Conservation (phyloP, 768 basidiomycete genomes). For the Tulasnella sp. region DNA sequence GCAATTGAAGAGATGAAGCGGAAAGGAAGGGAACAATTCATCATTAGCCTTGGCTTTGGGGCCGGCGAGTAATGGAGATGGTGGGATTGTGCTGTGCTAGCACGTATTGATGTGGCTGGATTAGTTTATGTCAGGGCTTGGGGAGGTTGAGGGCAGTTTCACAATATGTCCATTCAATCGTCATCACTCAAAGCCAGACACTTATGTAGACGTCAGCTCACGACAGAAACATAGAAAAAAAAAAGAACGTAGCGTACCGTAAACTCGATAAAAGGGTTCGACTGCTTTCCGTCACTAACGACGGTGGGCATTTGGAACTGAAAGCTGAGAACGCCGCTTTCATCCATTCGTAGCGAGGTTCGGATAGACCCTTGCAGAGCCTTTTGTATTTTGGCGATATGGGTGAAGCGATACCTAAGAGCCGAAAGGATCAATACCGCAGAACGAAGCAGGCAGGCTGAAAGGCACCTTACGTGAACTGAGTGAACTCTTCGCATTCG, state of each 20-base stretch:
- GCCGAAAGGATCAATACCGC: background rate
- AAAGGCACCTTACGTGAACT: constrained; percentile 54
- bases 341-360: constrained; percentile 80
- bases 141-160: background rate
- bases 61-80: background rate
- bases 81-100: background rate
- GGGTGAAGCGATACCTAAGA: constrained; percentile 71
- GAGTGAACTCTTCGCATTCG: constrained; percentile 60
- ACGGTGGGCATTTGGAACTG: constrained; percentile 75
- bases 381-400: constrained; percentile 60
- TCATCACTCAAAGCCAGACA: constrained; percentile 25
- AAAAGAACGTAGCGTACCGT: constrained; percentile 46
- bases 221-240: background rate
- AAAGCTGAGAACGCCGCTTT: constrained; percentile 71
- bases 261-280: constrained; percentile 70
- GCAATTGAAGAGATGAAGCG: constrained; percentile 59
- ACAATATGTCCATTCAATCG: background rate
- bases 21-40: constrained; percentile 46
- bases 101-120: background rate
- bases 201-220: constrained; percentile 10
- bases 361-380: constrained; percentile 81
- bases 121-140: background rate
- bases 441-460: background rate
- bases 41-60: constrained; percentile 64
- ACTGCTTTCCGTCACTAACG: constrained; percentile 36